These are phyloP conservation scores for Turnera subulata DNA, from an alignment of 345 rosid species.

Conservation along the genomic window DNA sequence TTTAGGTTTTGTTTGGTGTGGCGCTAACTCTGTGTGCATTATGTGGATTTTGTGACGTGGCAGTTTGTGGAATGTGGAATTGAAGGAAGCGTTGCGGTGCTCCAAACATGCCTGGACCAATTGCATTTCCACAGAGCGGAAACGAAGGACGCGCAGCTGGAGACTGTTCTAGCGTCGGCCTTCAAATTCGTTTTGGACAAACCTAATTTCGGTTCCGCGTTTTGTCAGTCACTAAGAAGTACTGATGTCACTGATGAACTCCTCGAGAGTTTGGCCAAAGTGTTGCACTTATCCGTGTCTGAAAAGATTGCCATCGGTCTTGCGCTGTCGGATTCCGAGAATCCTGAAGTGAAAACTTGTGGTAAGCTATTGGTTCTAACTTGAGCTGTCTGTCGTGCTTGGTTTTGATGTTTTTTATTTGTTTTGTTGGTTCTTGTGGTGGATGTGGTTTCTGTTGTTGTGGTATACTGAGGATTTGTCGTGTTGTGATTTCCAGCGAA, in stretches of 20 bases:
- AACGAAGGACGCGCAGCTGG: slow-evolving; percentile 36
- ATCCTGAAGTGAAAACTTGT: slow-evolving; percentile 36
- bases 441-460: too few species aligned
- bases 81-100: slow-evolving; percentile 52
- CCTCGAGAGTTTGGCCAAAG: slow-evolving; percentile 43
- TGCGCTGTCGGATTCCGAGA: slow-evolving; percentile 62
- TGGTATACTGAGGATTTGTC: too few species aligned
- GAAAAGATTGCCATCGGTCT: slow-evolving; percentile 74
- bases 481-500: slow-evolving; percentile 63
- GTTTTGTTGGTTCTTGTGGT: background rate
- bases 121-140: slow-evolving; percentile 43
- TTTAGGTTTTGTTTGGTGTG: background rate
- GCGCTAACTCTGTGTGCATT: background rate
- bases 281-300: slow-evolving; percentile 45
- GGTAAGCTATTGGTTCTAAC: slow-evolving; percentile 60
- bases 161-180: slow-evolving; percentile 39
- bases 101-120: slow-evolving; percentile 58
- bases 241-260: slow-evolving; percentile 41
- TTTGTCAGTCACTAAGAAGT: slow-evolving; percentile 50
- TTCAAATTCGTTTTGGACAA: slow-evolving; percentile 50
- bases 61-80: slow-evolving; percentile 67
- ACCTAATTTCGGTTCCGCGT: slow-evolving; percentile 59
- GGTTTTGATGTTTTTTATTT: slow-evolving; percentile 1
- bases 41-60: background rate
- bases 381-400: background rate